Base-by-base conservation (phyloP, 2,329 filamentous ascomycete species). In the Calcarisporium arbuscula region DNA sequence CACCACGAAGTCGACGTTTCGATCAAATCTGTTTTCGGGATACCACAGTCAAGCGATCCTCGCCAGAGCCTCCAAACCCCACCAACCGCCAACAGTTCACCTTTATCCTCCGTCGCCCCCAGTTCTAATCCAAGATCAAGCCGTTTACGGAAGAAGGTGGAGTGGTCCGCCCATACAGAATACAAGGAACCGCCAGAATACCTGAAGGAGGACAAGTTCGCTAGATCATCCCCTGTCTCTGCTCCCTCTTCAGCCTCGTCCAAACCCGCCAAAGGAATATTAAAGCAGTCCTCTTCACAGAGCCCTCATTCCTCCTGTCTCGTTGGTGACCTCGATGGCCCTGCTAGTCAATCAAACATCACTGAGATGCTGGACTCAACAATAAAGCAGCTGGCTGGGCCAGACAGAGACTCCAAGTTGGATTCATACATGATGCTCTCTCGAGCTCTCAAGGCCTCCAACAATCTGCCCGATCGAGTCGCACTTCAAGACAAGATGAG, bases 361-460 rank as follows among this genome's bases (percentile, higher is more conserved):
- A 72, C 74, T 44, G 78, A 78, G 48, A 92, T 95, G 81, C 64
- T 96, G 44, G 85, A 94, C 48, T 94, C 86, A 1, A 78, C 87
- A 5, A 73, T 87, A 22, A 81, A 85, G 58, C 84, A 92, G 59
- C 72, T 98, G 30, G 84, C 82, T 23, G 80, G 84, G 16, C 68
- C 77, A 19, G 83, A 88, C 46, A 72, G 82, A 34, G 74, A 79
- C 38, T 80, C 77, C 10, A 82, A 82, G 46, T 61, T 92, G 20
- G 92, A 98, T 61, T 86, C 89, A 31, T 96, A 98, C 52, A 79
- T 81, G 54, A 83, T 83, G 50, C 67, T 98, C 28, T 77, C 82
- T 20, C 74, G 79, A 21, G 80, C 82, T 5, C 66, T 95, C 47
- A 85, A 86, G 54, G 74, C 82, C 6, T 95, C 90, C 38, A 85